A percentile compares a stretch with the other conserved stretches of the same genome.
These are phyloP conservation scores for Pseudogymnoascus sp. DNA, from an alignment of 2,329 filamentous ascomycete genomes.

Conservation along the genomic window DNA sequence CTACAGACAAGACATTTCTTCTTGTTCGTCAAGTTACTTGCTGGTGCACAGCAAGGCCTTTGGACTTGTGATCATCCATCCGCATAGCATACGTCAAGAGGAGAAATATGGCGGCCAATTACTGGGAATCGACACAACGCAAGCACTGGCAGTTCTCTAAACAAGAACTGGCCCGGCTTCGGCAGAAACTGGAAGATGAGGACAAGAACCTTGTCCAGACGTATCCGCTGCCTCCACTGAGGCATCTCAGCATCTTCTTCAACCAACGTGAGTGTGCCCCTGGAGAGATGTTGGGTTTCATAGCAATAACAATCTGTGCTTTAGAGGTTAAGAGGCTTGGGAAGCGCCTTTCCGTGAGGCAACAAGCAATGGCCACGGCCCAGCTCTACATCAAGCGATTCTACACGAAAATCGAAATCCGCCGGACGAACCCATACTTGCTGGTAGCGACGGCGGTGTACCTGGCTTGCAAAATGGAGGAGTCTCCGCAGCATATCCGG, in stretches of 20 bases:
- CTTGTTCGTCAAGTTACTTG: neutral
- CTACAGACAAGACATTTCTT: neutral
- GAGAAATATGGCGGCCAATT: constrained; percentile 75
- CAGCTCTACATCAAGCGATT: constrained; percentile 93
- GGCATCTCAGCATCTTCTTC: constrained; percentile 84
- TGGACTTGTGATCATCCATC: neutral
- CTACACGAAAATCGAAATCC: constrained; percentile 83
- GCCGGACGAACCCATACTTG: constrained; percentile 86
- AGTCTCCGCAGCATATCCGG: constrained; percentile 91
- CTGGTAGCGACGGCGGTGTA: constrained; percentile 91
- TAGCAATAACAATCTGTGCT: constrained; percentile 12
- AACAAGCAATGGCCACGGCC: constrained; percentile 88
- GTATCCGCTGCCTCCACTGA: constrained; percentile 72
- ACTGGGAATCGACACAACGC: constrained; percentile 90
- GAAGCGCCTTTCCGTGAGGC: constrained; percentile 69
- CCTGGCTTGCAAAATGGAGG: constrained; percentile 95
- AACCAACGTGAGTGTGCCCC: constrained; percentile 63
- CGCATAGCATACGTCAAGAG: neutral
- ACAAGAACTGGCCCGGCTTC: constrained; percentile 65
- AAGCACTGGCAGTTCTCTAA: constrained; percentile 86
- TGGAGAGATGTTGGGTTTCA: neutral
- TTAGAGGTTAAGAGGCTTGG: constrained; percentile 73
- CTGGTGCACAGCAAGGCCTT: neutral
- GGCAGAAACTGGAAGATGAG: constrained; percentile 67
- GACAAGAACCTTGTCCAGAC: constrained; percentile 66